A percentile compares a stretch with the other conserved stretches of the same genome.
Conservation (phyloP, 805 yeast species). For the Jamesozyma lodderae region DNA sequence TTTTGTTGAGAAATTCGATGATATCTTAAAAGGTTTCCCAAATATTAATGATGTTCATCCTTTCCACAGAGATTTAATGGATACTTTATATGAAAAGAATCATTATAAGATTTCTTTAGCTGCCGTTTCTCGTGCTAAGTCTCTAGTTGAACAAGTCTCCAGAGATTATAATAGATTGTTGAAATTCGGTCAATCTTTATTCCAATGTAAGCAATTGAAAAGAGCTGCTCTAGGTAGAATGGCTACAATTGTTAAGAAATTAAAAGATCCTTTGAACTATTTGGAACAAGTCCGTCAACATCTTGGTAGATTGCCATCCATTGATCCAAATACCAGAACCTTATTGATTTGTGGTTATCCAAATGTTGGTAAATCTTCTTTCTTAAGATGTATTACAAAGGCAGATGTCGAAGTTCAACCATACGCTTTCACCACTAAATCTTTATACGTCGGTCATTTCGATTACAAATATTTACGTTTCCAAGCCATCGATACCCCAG, state of each 20-base stretch:
- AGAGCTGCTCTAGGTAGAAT: constrained; percentile 98
- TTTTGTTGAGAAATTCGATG: constrained; percentile 84
- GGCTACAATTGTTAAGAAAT: constrained; percentile 95
- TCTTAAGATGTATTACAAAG: constrained; percentile 84
- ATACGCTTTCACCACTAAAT: constrained; percentile 97
- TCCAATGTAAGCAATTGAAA: constrained; percentile 97
- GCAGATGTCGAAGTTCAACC: constrained; percentile 99
- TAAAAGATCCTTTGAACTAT: constrained; percentile 87
- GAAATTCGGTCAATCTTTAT: constrained; percentile 94
- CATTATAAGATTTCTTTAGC: constrained; percentile 96
- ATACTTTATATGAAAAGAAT: constrained; percentile 93
- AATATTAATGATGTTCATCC: constrained; percentile 97
- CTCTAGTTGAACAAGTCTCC: constrained; percentile 89
- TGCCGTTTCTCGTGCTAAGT: constrained; percentile 86
- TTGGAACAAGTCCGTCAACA: constrained; percentile 99
- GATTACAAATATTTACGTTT: constrained; percentile 95
- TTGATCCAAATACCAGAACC: constrained; percentile 98
- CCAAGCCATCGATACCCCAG: constrained; percentile 99
- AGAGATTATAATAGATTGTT: constrained; percentile 90
- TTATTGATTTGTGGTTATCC: constrained; percentile 97
- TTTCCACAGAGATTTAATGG: constrained; percentile 96
- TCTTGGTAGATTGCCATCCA: constrained; percentile 94
- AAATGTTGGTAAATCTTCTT: constrained; percentile 96
- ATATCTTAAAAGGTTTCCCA: constrained; percentile 82
- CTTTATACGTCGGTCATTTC: constrained; percentile 95